phyloP scores from a whole-genome alignment of 495 filamentous ascomycete species.

The Annulohypoxylon nitens region DNA sequence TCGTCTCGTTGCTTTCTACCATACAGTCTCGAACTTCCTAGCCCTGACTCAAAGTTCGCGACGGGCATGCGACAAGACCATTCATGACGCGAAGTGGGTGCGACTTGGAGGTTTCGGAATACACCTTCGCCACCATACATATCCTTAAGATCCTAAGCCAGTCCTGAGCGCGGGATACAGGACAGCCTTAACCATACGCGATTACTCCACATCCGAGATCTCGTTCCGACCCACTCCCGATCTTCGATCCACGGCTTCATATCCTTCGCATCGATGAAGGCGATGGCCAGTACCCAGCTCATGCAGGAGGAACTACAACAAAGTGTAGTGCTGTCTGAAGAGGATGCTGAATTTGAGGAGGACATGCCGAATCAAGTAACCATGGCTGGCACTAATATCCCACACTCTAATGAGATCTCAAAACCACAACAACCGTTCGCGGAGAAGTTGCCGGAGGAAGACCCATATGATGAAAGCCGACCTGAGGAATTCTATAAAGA shows the following conservation, averaged over 20 bases:
- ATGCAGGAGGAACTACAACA: conserved; percentile 66
- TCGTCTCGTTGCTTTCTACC: not conserved
- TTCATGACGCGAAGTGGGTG: conserved; percentile 47
- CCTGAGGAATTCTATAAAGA: conserved; percentile 65
- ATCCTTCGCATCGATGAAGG: conserved; percentile 17
- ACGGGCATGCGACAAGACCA: conserved; percentile 45
- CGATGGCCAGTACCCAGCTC: conserved; percentile 63
- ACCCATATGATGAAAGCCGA: conserved; percentile 37
- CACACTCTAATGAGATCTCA: conserved; percentile 53
- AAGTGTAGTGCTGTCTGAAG: conserved; percentile 61
- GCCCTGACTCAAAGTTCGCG: not conserved
- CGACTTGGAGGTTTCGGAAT: conserved; percentile 39
- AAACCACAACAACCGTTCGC: conserved; percentile 33
- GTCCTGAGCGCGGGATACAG: conserved; percentile 12
- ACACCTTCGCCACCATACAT: conserved; percentile 26
- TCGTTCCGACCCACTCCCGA: not conserved
- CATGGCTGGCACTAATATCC: conserved; percentile 53
- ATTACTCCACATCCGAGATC: not conserved
- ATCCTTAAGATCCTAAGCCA: not conserved
- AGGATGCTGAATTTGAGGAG: conserved; percentile 54
- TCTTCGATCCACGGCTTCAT: not conserved
- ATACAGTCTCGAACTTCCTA: conserved; percentile 1
- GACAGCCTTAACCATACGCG: not conserved
- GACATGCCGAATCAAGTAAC: conserved; percentile 34
- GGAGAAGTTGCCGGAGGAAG: not conserved